Conservation (phyloP, 202 grass and related monocot genomes). For the Zizania palustris region DNA sequence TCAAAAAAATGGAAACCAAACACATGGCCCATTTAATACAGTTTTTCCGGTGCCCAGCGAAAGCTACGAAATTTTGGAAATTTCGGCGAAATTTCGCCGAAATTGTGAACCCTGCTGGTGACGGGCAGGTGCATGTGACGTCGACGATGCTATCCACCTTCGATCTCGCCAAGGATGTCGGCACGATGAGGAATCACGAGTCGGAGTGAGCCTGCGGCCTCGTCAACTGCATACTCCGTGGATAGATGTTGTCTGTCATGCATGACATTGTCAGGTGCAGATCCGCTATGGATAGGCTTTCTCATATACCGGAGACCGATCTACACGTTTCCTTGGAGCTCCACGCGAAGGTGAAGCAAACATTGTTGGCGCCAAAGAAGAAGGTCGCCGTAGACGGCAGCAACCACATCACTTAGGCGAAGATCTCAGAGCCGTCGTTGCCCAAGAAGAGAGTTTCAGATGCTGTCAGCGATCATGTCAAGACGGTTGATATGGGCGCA, state of each 20-base stretch:
- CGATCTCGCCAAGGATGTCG: constrained; percentile 1
- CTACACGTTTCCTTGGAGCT: background rate
- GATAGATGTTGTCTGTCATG: background rate
- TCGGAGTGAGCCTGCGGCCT: constrained; percentile 19
- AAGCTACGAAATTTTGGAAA: too few species aligned
- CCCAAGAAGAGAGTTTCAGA: background rate
- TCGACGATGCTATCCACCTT: background rate
- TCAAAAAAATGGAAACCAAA: too few species aligned
- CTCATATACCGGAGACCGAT: background rate
- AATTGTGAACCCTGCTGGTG: too few species aligned
- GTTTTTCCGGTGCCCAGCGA: too few species aligned
- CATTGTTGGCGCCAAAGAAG: background rate
- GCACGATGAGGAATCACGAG: background rate
- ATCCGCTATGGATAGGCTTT: background rate
- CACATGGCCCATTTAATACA: too few species aligned
- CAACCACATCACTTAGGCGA: background rate
- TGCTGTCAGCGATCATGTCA: background rate
- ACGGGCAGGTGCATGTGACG: background rate
- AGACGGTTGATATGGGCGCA: background rate
- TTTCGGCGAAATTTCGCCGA: too few species aligned
- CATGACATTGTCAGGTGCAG: background rate
- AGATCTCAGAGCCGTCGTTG: background rate
- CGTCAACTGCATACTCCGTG: background rate
- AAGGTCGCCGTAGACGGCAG: too few species aligned
- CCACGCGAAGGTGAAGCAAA: background rate